Evolutionary conservation across 2,329 filamentous ascomycete species (phyloP), one percentile per base, ranked within the genome.

Genomic region (Fusarium hostae): DNA sequence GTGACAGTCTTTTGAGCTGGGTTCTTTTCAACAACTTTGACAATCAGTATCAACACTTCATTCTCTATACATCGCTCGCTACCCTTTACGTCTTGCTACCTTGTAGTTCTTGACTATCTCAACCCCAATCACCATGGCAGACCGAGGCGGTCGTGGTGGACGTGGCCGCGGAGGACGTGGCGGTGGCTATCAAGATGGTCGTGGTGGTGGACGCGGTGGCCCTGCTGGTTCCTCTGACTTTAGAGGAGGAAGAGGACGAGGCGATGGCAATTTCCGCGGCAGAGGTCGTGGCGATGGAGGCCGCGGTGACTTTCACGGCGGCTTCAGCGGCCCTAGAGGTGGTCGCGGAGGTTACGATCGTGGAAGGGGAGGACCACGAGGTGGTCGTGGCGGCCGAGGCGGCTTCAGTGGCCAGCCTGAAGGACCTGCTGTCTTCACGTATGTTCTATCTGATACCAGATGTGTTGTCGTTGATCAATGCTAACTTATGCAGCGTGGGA

Each of bases 401-500:
- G 54, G 54, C 40, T 57, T 28, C 18, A 9, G 54, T 18, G 30
- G 18, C 12, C 39, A 56, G 11, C 30, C 40, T 18, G 30, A 47
- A 57, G 54, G 40, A 6, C 54, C 66, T 15, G 56, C 59, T 7
- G 50, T 75, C 44, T 77, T 77, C 59, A 67, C 56, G 75, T 76
- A 72, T 44, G 71, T 73, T 45, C 11, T 45, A 13, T 45, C 45
- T 13, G 28, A 48, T 34, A 20, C n/a, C 13, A 10, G 9, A 22
- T 30, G 12, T 32, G 18, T 40, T 15, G 2, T 32, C 24, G 24
- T 12, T 56, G 59, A 52, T 47, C 40, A 30, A 35, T 44, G 32
- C 60, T 73, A 50, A 75, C 32, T 22, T 20, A 24, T 34, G 7
- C 9, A 81, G 81, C 15, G 66, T 79, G 6, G 70, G 72, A 11